phyloP scores from a whole-genome alignment of 495 filamentous ascomycete species.

The Aspergillus sclerotiicarbonarius region DNA sequence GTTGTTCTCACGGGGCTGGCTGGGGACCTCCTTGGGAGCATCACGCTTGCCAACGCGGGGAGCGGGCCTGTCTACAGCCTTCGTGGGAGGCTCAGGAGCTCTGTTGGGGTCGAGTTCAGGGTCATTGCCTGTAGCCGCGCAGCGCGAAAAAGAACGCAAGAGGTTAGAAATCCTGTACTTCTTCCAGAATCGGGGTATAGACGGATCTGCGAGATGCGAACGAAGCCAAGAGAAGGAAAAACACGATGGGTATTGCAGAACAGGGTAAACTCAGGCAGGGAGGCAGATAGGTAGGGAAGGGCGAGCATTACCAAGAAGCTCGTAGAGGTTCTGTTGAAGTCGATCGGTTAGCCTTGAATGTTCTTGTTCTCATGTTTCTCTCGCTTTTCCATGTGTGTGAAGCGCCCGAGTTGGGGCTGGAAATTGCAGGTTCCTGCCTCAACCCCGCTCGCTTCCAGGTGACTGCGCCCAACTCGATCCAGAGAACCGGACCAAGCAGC shows the following conservation, averaged over 20 bases:
- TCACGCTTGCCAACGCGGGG: conserved; percentile 86
- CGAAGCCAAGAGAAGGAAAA: conserved; percentile 11
- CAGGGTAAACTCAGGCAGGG: not conserved
- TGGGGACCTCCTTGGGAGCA: conserved; percentile 65
- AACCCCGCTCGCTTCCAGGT: conserved; percentile 1
- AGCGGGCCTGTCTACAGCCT: conserved; percentile 80
- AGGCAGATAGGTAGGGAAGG: conserved; percentile 25
- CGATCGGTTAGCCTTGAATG: conserved; percentile 23
- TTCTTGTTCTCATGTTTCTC: not conserved
- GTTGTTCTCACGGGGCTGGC: conserved; percentile 35
- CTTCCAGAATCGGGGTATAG: not conserved
- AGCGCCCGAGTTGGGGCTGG: not conserved
- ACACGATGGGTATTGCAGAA: conserved; percentile 6
- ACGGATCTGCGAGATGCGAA: conserved; percentile 12
- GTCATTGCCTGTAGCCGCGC: conserved; percentile 68
- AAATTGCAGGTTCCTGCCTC: not conserved
- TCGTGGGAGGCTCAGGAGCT: conserved; percentile 72
- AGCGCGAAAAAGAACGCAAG: conserved; percentile 15
- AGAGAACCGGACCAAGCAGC: not conserved
- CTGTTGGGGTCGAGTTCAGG: conserved; percentile 80
- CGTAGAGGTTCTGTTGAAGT: conserved; percentile 67
- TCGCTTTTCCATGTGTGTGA: not conserved
- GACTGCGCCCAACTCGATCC: not conserved
- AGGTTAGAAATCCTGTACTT: conserved; percentile 26
- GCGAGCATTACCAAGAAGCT: conserved; percentile 75